Conservation (phyloP, 306 rosid genomes). For the Casuarina equisetifolia region DNA sequence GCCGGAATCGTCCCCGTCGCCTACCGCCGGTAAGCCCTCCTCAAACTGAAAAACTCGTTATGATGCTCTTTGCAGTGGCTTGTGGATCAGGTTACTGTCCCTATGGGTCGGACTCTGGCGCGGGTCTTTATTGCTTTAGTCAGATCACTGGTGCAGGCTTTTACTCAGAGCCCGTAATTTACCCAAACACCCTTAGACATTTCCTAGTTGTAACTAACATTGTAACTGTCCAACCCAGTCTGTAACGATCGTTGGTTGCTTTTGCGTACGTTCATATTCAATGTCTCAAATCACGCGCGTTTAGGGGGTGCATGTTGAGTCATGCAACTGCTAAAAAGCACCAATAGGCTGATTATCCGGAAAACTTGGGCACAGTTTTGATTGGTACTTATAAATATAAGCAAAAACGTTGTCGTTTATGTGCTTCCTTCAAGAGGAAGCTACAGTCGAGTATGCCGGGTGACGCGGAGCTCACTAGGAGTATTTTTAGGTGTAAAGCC, state of each 20-base stretch:
- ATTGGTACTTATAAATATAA: not conserved
- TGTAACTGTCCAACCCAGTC: not conserved
- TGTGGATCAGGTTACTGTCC: slow-evolving; percentile 11
- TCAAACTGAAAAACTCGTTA: not conserved
- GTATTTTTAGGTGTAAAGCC: no score
- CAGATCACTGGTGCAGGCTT: not conserved
- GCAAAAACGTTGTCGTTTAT: not conserved
- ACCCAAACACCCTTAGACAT: not conserved
- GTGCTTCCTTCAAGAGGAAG: no score
- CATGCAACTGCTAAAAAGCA: not conserved
- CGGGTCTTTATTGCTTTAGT: slow-evolving; percentile 14
- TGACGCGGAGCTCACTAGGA: no score
- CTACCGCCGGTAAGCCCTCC: slow-evolving; percentile 61
- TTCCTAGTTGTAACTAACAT: not conserved
- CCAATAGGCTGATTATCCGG: no score
- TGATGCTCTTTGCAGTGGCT: not conserved
- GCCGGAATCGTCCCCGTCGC: slow-evolving; percentile 98
- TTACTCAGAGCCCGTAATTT: not conserved
- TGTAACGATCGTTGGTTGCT: not conserved
- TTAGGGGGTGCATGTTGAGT: not conserved
- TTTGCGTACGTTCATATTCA: not conserved
- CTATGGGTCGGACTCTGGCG: slow-evolving; percentile 9
- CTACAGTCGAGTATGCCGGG: no score
- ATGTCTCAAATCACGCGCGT: no score
- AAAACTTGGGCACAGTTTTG: not conserved